Evolutionary conservation across 2,329 filamentous ascomycete genomes (phyloP).

Genomic region (Alternaria ventricosa): DNA sequence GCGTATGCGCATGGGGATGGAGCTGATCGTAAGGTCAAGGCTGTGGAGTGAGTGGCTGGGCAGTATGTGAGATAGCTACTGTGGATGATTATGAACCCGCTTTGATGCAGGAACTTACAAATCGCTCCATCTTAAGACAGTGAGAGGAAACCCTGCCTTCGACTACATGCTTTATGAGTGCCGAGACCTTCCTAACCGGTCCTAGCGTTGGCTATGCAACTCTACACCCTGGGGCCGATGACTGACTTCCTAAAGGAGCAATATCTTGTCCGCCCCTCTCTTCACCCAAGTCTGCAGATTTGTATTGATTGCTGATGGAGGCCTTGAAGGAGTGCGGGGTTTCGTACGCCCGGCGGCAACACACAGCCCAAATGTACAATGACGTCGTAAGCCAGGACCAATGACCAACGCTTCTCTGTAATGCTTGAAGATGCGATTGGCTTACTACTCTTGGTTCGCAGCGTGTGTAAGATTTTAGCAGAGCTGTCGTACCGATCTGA

Average conservation of each 20-base stretch:
- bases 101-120: too few relatives aligned
- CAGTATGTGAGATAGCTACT: too few relatives aligned
- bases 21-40: not conserved
- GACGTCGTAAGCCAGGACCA: not conserved
- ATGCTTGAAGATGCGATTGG: not conserved
- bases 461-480: not conserved
- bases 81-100: too few relatives aligned
- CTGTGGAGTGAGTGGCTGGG: not conserved
- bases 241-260: not conserved
- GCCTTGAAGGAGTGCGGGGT: not conserved
- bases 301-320: not conserved
- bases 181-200: not conserved
- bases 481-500: not conserved
- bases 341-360: not conserved
- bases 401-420: not conserved
- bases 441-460: not conserved
- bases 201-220: not conserved
- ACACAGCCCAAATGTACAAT: not conserved
- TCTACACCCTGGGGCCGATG: not conserved
- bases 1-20: constrained; percentile 25
- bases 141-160: not conserved
- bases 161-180: not conserved
- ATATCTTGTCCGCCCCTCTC: not conserved
- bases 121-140: not conserved
- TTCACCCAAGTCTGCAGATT: not conserved